A percentile compares a stretch with the other conserved stretches of the same genome.
These are phyloP conservation scores for Aspergillus sergii DNA, from an alignment of 2,329 filamentous ascomycete genomes.

Conservation along the genomic window DNA sequence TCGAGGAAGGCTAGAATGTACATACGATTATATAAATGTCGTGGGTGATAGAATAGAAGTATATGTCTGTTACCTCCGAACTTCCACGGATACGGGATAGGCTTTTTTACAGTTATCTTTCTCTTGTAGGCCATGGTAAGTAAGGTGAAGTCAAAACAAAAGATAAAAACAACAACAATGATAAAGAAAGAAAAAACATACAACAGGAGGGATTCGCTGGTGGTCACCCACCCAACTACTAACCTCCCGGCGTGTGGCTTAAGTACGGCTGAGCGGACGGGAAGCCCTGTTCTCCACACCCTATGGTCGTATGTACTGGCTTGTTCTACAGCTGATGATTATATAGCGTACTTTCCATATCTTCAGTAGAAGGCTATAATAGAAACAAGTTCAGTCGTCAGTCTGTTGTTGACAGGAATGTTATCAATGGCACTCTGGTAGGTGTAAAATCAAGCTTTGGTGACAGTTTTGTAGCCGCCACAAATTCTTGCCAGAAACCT, in stretches of 20 bases:
- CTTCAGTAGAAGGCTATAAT: too few relatives aligned
- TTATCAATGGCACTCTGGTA: background rate
- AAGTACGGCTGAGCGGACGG: too few relatives aligned
- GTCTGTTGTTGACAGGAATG: background rate
- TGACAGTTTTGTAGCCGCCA: background rate
- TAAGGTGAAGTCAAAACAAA: background rate
- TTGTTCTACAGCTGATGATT: too few relatives aligned
- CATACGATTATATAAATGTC: conserved; percentile 2
- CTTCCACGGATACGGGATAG: background rate
- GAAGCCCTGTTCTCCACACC: too few relatives aligned
- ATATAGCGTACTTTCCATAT: too few relatives aligned
- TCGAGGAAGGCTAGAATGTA: background rate
- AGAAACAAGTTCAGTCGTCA: too few relatives aligned
- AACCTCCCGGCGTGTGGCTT: too few relatives aligned
- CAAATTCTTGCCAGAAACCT: background rate
- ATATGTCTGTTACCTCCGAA: background rate
- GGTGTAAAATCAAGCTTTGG: background rate
- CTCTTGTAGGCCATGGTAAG: background rate
- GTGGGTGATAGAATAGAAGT: background rate
- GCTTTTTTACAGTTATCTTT: background rate
- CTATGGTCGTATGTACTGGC: too few relatives aligned
- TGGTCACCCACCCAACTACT: too few relatives aligned
- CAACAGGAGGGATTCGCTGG: too few relatives aligned
- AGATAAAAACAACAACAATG: background rate
- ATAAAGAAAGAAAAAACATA: background rate